Conservation (phyloP, 495 filamentous ascomycete genomes). For the Aspergillus cristatus region DNA sequence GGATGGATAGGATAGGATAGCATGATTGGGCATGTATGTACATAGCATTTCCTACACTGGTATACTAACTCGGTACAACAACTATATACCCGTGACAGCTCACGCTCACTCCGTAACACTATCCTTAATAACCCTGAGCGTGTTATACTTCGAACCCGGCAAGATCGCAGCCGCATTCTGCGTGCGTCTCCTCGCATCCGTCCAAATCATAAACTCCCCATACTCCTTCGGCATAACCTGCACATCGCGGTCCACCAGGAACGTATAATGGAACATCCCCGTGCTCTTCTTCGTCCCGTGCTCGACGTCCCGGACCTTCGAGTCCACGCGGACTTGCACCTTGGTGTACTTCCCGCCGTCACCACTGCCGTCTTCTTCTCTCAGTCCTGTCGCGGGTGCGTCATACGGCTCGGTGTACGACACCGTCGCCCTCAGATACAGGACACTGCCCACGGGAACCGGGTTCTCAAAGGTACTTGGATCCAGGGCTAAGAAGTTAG, state of each 20-base stretch:
- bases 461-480: conserved; percentile 78
- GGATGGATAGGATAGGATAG: too few relatives aligned
- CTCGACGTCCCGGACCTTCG: conserved; percentile 69
- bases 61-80: too few relatives aligned
- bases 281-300: conserved; percentile 67
- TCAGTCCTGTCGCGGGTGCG: too few relatives aligned
- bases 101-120: conserved; percentile 44
- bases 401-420: conserved; percentile 62
- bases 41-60: neutral
- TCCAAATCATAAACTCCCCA: conserved; percentile 70
- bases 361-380: conserved; percentile 29
- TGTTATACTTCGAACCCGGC: conserved; percentile 26
- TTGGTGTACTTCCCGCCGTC: conserved; percentile 44
- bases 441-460: conserved; percentile 72
- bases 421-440: conserved; percentile 71
- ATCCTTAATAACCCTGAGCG: conserved; percentile 30
- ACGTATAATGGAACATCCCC: conserved; percentile 81
- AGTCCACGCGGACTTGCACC: conserved; percentile 69
- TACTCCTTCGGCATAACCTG: conserved; percentile 69
- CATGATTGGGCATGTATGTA: neutral
- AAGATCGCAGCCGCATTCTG: conserved; percentile 32
- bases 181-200: conserved; percentile 59
- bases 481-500: conserved; percentile 69
- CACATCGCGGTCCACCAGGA: conserved; percentile 62
- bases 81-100: too few relatives aligned